Evolutionary conservation across 2,329 filamentous ascomycete species (phyloP).

Genomic region (Fonsecaea nubica): DNA sequence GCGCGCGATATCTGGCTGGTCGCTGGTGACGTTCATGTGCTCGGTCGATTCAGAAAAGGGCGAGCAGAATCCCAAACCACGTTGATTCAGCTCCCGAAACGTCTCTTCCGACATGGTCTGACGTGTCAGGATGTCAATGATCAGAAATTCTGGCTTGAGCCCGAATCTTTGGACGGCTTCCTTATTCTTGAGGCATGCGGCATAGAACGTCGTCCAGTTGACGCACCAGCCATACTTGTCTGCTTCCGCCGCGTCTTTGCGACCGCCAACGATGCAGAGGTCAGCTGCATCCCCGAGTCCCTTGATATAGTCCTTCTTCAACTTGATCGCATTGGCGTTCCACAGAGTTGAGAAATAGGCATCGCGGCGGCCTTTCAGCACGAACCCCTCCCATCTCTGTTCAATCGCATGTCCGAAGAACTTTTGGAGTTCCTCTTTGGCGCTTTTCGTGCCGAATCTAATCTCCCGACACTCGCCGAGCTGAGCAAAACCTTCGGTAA

Average conservation of each 20-base stretch:
- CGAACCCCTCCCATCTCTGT: constrained; percentile 74
- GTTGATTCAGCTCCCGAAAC: constrained; percentile 58
- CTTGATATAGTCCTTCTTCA: constrained; percentile 84
- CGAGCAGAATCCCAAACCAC: constrained; percentile 57
- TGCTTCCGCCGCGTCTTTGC: constrained; percentile 70
- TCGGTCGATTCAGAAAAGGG: constrained; percentile 42
- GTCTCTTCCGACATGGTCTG: constrained; percentile 58
- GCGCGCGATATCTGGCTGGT: constrained; percentile 43
- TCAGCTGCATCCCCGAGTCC: constrained; percentile 83
- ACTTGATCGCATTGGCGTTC: constrained; percentile 71
- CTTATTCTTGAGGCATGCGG: constrained; percentile 77
- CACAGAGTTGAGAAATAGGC: constrained; percentile 70
- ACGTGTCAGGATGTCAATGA: constrained; percentile 68
- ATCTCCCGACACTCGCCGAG: constrained; percentile 71
- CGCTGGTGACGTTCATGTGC: constrained; percentile 56
- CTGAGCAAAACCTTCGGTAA: constrained; percentile 67
- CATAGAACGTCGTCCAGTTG: constrained; percentile 79
- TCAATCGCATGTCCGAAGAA: constrained; percentile 72
- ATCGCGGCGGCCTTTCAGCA: constrained; percentile 76
- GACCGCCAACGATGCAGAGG: constrained; percentile 78
- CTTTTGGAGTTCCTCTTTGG: constrained; percentile 62
- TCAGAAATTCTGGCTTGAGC: constrained; percentile 64
- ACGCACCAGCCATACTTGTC: constrained; percentile 62
- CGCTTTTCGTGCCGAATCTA: constrained; percentile 64
- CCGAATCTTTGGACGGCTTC: constrained; percentile 60